These are phyloP conservation scores for Arthrinium phaeospermum DNA, from an alignment of 2,329 filamentous ascomycete species.

Conservation along the genomic window DNA sequence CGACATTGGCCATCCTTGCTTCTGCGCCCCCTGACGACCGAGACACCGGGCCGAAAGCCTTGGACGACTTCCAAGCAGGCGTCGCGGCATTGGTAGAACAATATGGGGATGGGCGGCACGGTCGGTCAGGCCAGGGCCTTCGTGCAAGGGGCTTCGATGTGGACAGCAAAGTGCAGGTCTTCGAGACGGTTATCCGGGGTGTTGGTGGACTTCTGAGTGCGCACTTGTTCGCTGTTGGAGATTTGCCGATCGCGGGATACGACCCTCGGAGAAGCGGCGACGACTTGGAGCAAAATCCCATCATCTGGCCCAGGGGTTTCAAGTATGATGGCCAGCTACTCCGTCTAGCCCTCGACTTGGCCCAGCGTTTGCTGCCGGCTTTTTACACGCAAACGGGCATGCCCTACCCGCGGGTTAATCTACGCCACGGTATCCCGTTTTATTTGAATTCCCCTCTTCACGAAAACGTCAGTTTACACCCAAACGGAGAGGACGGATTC, in stretches of 20 bases:
- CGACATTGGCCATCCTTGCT: conserved; percentile 89
- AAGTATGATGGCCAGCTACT: conserved; percentile 89
- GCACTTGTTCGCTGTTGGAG: conserved; percentile 90
- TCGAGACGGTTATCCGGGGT: conserved; percentile 95
- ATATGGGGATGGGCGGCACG: conserved; percentile 83
- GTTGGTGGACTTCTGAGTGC: conserved; percentile 90
- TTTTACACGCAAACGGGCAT: conserved; percentile 92
- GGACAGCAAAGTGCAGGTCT: conserved; percentile 98
- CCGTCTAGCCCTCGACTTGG: conserved; percentile 86
- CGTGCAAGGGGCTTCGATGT: conserved; percentile 86
- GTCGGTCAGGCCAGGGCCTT: conserved; percentile 71
- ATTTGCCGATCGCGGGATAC: conserved; percentile 86
- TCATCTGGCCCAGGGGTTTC: conserved; percentile 78
- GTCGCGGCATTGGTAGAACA: conserved; percentile 76
- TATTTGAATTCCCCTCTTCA: conserved; percentile 87
- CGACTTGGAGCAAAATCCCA: conserved; percentile 54
- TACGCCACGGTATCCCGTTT: conserved; percentile 89
- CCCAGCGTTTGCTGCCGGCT: conserved; percentile 82
- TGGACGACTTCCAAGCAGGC: conserved; percentile 80
- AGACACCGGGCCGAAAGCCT: conserved; percentile 63
- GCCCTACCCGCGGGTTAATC: conserved; percentile 92
- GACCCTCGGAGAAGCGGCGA: conserved; percentile 53
- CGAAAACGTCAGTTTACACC: conserved; percentile 52
- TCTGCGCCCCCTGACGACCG: conserved; percentile 67
- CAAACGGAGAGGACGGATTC: conserved; percentile 45